Conservation (phyloP, 2,329 filamentous ascomycete genomes). For the Cercospora janseana region DNA sequence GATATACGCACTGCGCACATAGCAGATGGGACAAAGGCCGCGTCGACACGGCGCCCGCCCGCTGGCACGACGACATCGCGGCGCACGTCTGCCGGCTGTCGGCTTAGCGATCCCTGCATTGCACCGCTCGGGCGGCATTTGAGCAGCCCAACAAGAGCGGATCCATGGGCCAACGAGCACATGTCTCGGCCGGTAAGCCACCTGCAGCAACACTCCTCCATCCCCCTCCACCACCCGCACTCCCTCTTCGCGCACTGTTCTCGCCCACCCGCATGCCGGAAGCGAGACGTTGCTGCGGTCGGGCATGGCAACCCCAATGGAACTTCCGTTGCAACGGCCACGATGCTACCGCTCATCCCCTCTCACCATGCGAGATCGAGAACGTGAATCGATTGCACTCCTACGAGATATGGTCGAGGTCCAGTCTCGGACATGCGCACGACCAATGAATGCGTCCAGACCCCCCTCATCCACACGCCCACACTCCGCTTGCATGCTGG, state of each 20-base stretch:
- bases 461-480: slow-evolving; percentile 27
- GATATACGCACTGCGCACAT: not conserved
- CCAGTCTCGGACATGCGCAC: too few relatives aligned
- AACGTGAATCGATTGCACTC: too few relatives aligned
- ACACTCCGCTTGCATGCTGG: slow-evolving; percentile 27
- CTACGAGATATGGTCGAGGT: too few relatives aligned
- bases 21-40: not conserved
- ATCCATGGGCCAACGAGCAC: slow-evolving; percentile 4
- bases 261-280: not conserved
- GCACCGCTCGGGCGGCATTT: not conserved
- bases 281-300: too few relatives aligned
- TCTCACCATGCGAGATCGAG: too few relatives aligned
- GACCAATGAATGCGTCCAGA: too few relatives aligned
- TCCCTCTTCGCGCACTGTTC: not conserved
- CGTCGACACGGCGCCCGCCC: too few relatives aligned
- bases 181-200: slow-evolving; percentile 9
- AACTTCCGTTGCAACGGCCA: not conserved
- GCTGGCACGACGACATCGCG: too few relatives aligned
- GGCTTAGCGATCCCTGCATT: not conserved
- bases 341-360: too few relatives aligned
- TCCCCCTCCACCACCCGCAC: not conserved
- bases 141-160: not conserved
- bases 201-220: not conserved
- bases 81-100: not conserved
- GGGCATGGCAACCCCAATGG: not conserved